Evolutionary conservation across 352 stramenopile genomes (phyloP).

Genomic region (Phytophthora cactorum): DNA sequence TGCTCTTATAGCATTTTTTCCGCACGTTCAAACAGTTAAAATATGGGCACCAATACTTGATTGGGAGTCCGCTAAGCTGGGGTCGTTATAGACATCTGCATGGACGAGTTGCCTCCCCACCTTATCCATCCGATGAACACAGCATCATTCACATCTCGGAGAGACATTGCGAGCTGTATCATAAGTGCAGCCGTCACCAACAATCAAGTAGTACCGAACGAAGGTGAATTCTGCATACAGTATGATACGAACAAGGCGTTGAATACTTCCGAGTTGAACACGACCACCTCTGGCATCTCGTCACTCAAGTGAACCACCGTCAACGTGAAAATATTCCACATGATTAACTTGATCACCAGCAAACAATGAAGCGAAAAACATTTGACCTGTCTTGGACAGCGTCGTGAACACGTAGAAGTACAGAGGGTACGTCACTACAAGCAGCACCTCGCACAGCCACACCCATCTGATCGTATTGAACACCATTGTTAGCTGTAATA

Average conservation of each 20-base stretch:
- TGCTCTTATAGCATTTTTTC: slow-evolving; percentile 17
- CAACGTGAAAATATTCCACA: slow-evolving; percentile 27
- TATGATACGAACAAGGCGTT: slow-evolving; percentile 36
- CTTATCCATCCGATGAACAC: slow-evolving; percentile 5
- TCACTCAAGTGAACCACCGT: slow-evolving; percentile 30
- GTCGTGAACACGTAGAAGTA: slow-evolving; percentile 40
- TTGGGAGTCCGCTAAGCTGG: neutral
- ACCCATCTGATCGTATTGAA: slow-evolving; percentile 28
- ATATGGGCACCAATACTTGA: slow-evolving; percentile 10
- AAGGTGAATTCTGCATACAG: slow-evolving; percentile 36
- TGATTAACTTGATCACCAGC: slow-evolving; percentile 32
- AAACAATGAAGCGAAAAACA: slow-evolving; percentile 28
- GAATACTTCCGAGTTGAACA: slow-evolving; percentile 35
- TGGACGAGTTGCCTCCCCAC: slow-evolving; percentile 10
- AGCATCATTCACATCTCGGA: slow-evolving; percentile 19
- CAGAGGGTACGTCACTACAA: slow-evolving; percentile 24
- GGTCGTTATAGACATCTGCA: slow-evolving; percentile 16
- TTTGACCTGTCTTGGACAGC: slow-evolving; percentile 12
- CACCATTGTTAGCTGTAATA: slow-evolving; percentile 27
- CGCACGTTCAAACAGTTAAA: slow-evolving; percentile 15
- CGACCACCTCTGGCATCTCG: slow-evolving; percentile 29
- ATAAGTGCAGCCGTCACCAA: slow-evolving; percentile 25
- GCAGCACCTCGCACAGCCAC: slow-evolving; percentile 18
- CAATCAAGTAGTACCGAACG: slow-evolving; percentile 16
- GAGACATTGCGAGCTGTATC: slow-evolving; percentile 14